phyloP scores from a whole-genome alignment of 371 early-diverging fungal species.

The Mycotypha africana region DNA sequence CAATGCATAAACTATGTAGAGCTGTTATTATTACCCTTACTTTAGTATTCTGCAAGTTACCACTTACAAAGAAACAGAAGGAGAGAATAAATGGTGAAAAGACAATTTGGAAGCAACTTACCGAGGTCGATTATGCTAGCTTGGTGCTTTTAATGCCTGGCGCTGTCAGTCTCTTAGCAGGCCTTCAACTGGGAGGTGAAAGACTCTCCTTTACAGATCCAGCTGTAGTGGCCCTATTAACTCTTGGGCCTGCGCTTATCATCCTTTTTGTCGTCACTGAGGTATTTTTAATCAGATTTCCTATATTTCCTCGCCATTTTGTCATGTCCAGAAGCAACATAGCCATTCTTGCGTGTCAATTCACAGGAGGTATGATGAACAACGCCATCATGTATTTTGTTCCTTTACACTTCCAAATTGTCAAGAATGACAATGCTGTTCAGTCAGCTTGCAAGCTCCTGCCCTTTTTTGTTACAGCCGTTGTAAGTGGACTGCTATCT shows the following conservation, averaged over 20 bases:
- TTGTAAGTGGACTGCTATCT: slow-evolving; percentile 41
- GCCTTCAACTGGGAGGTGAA: slow-evolving; percentile 56
- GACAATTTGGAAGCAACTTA: slow-evolving; percentile 2
- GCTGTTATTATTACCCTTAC: background rate
- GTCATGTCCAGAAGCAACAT: slow-evolving; percentile 21
- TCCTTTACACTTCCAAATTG: slow-evolving; percentile 58
- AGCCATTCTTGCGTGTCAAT: slow-evolving; percentile 36
- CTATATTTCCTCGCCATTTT: slow-evolving; percentile 50
- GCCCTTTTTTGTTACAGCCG: slow-evolving; percentile 55
- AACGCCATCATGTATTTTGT: slow-evolving; percentile 49
- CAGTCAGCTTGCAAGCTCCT: slow-evolving; percentile 59
- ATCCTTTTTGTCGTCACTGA: slow-evolving; percentile 25
- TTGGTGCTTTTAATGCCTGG: slow-evolving; percentile 29
- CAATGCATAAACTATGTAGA: background rate
- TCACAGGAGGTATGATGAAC: slow-evolving; percentile 20
- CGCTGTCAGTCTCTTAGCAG: slow-evolving; percentile 48
- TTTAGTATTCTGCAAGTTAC: background rate
- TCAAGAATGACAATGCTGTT: slow-evolving; percentile 45
- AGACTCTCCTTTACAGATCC: background rate
- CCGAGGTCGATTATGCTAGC: slow-evolving; percentile 10
- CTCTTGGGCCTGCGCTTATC: slow-evolving; percentile 16
- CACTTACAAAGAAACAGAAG: background rate
- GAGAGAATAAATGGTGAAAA: slow-evolving; percentile 5
- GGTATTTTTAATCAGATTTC: slow-evolving; percentile 38
- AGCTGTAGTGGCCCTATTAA: background rate